These are phyloP conservation scores for Wickerhamiella kurtzmanii DNA, from an alignment of 805 yeast genomes.

Conservation along the genomic window DNA sequence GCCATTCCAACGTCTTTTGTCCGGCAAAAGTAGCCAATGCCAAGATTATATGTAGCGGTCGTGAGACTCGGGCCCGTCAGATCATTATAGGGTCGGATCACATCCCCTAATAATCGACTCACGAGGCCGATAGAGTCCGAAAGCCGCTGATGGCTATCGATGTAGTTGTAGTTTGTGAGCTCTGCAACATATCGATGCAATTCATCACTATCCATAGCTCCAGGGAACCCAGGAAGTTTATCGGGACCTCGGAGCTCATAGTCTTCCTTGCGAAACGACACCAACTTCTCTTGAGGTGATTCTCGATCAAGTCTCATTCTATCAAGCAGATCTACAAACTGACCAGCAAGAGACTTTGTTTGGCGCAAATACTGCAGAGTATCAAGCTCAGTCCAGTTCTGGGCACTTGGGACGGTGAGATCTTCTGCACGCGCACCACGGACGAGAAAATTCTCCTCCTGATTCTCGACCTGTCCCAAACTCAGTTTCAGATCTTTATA, in stretches of 20 bases:
- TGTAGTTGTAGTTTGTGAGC: constrained; percentile 6
- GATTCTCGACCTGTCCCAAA: not conserved
- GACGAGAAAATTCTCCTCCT: too few relatives aligned
- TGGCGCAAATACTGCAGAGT: constrained; percentile 11
- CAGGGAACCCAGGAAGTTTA: constrained; percentile 3
- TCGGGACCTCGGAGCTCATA: not conserved
- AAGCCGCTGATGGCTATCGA: not conserved
- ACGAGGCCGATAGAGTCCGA: constrained; percentile 1
- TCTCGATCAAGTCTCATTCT: constrained; percentile 2
- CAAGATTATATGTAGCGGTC: constrained; percentile 6
- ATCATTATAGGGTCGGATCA: constrained; percentile 4
- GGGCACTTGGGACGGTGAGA: not conserved
- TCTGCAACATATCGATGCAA: not conserved
- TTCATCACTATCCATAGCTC: not conserved
- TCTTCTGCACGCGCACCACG: not conserved
- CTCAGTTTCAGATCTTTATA: not conserved
- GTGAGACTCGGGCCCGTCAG: constrained; percentile 1
- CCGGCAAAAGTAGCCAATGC: constrained; percentile 11
- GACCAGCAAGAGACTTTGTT: constrained; percentile 6
- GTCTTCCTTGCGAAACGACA: not conserved
- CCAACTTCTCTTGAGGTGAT: not conserved
- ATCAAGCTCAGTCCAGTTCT: constrained; percentile 9
- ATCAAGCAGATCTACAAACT: constrained; percentile 5
- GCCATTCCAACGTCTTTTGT: constrained; percentile 11
- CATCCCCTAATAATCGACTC: constrained; percentile 1